These are phyloP conservation scores for Bidens hawaiensis DNA, from an alignment of 140 eudicot species.

Conservation along the genomic window DNA sequence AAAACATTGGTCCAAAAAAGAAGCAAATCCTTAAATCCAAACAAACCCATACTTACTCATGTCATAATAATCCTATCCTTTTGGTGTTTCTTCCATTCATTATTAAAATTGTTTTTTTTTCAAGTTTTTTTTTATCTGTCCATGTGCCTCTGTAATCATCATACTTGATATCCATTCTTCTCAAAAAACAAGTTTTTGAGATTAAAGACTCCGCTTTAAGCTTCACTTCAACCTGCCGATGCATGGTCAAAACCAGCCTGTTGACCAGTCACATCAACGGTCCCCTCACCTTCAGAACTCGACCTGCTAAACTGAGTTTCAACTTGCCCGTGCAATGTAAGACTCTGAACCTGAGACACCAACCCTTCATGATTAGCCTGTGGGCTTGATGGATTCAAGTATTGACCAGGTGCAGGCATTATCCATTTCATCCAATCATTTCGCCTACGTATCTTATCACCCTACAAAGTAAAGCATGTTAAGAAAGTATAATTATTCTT, in stretches of 20 bases:
- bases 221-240: constrained; percentile 29
- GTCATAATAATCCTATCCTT: constrained; percentile 26
- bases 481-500: background rate
- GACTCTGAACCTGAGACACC: constrained; percentile 38
- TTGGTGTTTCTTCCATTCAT: constrained; percentile 20
- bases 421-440: constrained; percentile 77
- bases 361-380: constrained; percentile 31
- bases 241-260: constrained; percentile 29
- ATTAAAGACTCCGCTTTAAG: constrained; percentile 17
- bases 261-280: constrained; percentile 9
- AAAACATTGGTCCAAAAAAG: constrained; percentile 7
- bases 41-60: constrained; percentile 30
- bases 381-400: constrained; percentile 43
- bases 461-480: constrained; percentile 34
- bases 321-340: constrained; percentile 32
- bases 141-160: constrained; percentile 31
- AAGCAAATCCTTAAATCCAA: constrained; percentile 31
- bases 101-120: constrained; percentile 8
- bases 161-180: constrained; percentile 30
- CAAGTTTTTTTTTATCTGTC: constrained; percentile 29
- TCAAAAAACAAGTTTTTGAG: constrained; percentile 25
- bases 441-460: constrained; percentile 68
- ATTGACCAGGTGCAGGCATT: constrained; percentile 49
- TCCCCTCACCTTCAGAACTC: constrained; percentile 35
- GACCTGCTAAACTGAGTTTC: constrained; percentile 31